Base-by-base conservation (phyloP, 345 rosid genomes). In the Pugionium cornutum region DNA sequence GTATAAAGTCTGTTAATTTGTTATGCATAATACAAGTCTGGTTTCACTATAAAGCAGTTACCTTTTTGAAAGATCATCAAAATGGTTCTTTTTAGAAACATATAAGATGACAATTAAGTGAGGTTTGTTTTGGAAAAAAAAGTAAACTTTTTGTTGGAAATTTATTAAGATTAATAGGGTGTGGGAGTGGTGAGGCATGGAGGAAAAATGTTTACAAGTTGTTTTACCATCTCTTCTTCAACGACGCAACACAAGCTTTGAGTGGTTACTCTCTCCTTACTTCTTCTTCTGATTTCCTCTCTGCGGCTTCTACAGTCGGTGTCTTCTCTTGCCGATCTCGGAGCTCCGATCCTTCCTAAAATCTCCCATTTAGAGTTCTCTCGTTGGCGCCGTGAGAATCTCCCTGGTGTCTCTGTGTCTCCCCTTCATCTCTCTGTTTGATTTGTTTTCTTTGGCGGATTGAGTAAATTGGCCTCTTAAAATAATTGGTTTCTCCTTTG, bases 281-380 rank as follows among this genome's bases (percentile, higher is more conserved):
- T 35, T 39, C 27, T 4, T 35, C 25, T 3, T 44, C 46, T 2
- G 60, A 58, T 43, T 62, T 61, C 3, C 0, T 65, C 8, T 27
- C 42, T n/a, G 34, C 62, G 8, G 3, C 52, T 9, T 5, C 45
- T 9, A 30, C 18, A 8, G 39, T 25, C 79, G n/a, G 89, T 92
- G 11, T 75, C 90, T 40, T 92, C 96, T 68, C 89, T 88, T 60
- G 81, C 98, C 0, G 96, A 86, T 61, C 89, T 92, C 36, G 96
- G 97, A 46, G 81, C 97, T 31, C 73, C 6, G 90, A 85, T 65
- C 95, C 96, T 58, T 73, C 78, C 42, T 36, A 81, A 28, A 94
- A 86, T 89, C 58, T 88, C 94, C 31, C 96, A 89, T 63, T 70
- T 83, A 58, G 97, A 96, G 58, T 86, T 83, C 86, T 82, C 91